Base-by-base conservation (phyloP, 2,329 filamentous ascomycete genomes). In the Curvularia hawaiiensis region DNA sequence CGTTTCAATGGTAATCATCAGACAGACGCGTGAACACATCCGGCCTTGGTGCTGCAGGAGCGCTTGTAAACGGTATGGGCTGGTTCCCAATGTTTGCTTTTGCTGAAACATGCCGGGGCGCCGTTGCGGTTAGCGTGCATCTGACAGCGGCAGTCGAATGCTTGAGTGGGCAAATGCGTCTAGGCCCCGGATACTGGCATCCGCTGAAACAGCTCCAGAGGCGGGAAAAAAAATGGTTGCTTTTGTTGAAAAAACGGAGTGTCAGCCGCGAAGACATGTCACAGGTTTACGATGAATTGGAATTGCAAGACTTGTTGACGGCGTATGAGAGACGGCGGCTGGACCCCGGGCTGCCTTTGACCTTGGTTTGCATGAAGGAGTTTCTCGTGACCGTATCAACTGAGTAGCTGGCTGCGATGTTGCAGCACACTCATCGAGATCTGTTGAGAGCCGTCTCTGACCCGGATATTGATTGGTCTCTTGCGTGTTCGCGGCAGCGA, bases 41-140 rank as follows among this genome's bases (percentile, higher is more conserved):
- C 20, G 60, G n/a, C 18, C 62, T 48, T 30, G 66, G 60, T 60
- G 62, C 67, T 64, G 65, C 66, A 61, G 63, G 59, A 56, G 48
- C 59, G 40, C 47, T 55, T 39, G 40, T 28, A 39, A 59, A 61
- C 46, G 60, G 67, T 63, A 62, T 55, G 45, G 22, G 26, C 35
- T n/a, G 12, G 43, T 35, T 47, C 38, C 38, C 35, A 12, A 45
- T 52, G 49, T 48, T 56, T 56, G 35, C 43, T 50, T 45, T 31
- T 49, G 33, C 52, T 31, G 30, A 49, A 50, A 50, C 46, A 48
- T 28, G n/a, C 38, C 24, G 26, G 40, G 46, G 48, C 30, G 46
- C 50, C 20, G 40, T 55, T 52, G n/a, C 6, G 52, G 43, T 40
- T 56, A 47, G 54, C 49, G 49, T 52, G 35, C 28, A 38, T 47